A percentile compares a stretch with the other conserved stretches of the same genome.
Evolutionary conservation across 2,329 filamentous ascomycete genomes (phyloP).

Genomic region (Fusarium longipes): DNA sequence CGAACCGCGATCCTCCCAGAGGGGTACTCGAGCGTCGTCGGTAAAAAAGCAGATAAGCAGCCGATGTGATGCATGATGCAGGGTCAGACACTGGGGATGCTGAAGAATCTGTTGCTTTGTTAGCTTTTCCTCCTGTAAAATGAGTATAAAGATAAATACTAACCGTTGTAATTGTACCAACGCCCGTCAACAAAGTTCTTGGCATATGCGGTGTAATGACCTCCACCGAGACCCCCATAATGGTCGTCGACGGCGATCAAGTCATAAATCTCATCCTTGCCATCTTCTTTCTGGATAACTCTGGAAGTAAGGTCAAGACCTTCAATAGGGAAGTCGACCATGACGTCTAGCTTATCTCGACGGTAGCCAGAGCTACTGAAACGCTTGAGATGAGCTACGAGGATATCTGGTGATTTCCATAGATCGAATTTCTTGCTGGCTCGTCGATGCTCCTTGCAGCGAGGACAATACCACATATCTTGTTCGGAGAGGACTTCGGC

Average conservation of each 20-base stretch:
- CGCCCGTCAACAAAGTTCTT: conserved; percentile 89
- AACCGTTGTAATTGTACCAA: conserved; percentile 99
- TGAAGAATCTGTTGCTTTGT: conserved; percentile 73
- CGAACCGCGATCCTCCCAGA: conserved; percentile 82
- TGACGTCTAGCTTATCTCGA: conserved; percentile 89
- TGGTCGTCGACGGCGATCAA: conserved; percentile 97
- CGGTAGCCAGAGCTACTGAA: conserved; percentile 88
- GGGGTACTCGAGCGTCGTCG: conserved; percentile 81
- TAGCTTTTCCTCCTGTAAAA: conserved; percentile 49
- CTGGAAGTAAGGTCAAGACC: conserved; percentile 84
- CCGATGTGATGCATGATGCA: conserved; percentile 73
- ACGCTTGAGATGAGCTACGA: conserved; percentile 94
- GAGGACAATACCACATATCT: conserved; percentile 97
- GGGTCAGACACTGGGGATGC: conserved; percentile 72
- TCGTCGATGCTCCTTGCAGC: conserved; percentile 92
- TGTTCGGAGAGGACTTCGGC: conserved; percentile 93
- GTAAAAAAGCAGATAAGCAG: conserved; percentile 96
- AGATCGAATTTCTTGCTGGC: conserved; percentile 97
- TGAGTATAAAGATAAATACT: conserved; percentile 47
- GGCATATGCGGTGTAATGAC: conserved; percentile 94
- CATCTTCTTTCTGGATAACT: conserved; percentile 82
- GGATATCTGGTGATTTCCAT: conserved; percentile 95
- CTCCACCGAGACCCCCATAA: conserved; percentile 90
- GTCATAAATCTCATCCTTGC: conserved; percentile 88
- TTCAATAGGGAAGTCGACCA: conserved; percentile 91